phyloP scores from a whole-genome alignment of 225 moss, liverwort and hornwort genomes.

The Pleurozium schreberi region DNA sequence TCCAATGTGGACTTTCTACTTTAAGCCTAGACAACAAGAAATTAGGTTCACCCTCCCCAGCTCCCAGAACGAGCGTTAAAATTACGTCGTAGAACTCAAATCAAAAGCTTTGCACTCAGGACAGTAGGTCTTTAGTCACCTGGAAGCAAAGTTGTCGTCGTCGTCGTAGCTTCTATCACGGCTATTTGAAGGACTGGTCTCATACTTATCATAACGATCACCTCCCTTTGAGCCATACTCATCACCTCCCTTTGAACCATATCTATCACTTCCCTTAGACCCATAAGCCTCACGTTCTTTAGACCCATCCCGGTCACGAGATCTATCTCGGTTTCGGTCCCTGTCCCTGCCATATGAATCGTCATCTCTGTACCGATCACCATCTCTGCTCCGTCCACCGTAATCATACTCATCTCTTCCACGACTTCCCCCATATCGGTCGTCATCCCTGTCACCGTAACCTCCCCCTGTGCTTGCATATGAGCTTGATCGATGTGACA shows the following conservation, averaged over 20 bases:
- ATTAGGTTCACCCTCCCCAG: background rate
- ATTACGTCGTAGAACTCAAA: background rate
- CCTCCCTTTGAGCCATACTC: constrained; percentile 25
- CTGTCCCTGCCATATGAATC: constrained; percentile 54
- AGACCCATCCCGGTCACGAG: constrained; percentile 52
- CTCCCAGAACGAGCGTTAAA: background rate
- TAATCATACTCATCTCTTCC: constrained; percentile 78
- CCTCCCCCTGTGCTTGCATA: constrained; percentile 80
- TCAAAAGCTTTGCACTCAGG: background rate
- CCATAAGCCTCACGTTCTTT: constrained; percentile 52
- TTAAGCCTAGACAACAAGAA: background rate
- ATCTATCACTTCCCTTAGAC: constrained; percentile 29
- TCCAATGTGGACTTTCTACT: background rate
- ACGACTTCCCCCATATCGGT: constrained; percentile 60
- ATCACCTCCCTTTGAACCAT: constrained; percentile 38
- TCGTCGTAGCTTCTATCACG: constrained; percentile 31
- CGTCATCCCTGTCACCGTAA: constrained; percentile 71
- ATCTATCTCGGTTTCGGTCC: constrained; percentile 53
- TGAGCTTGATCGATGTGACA: constrained; percentile 54
- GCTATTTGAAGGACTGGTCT: constrained; percentile 32
- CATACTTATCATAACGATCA: constrained; percentile 40
- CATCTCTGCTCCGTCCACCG: constrained; percentile 40
- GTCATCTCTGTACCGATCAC: constrained; percentile 80
- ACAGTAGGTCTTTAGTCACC: constrained; percentile 1
- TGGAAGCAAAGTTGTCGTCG: constrained; percentile 32